Evolutionary conservation across 2,329 filamentous ascomycete species (phyloP), one percentile per base, ranked within the genome.

Genomic region (Venturia nashicola): DNA sequence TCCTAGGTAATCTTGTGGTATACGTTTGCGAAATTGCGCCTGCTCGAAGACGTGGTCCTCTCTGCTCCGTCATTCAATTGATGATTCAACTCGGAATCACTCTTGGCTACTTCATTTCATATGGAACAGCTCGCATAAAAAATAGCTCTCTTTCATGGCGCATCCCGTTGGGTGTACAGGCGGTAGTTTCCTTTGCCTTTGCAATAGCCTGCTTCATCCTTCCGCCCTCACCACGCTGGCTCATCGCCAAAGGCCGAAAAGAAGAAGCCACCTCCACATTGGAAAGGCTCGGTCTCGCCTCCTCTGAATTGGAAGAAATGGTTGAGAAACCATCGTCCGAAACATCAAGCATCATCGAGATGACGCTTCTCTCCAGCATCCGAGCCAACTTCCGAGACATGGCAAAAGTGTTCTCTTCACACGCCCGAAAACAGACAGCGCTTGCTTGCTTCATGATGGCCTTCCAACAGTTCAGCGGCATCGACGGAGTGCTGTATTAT

Each of bases 1-100:
- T 80, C 67, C 68, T 87, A 3, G 79, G 79, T n/a, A 83, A 77
- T 18, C 71, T 83, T 27, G 76, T 78, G 8, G 82, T 86, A 69
- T 84, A 86, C 66, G 82, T 86, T 34, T 82, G 81, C 65, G 85
- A 87, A 70, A 83, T 87, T 18, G 80, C 83, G 0, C 84, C 83
- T 0, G 73, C 78, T 0, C 72, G 71, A 4, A 71, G 74, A 6
- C 73, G 84, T 39, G 84, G 83, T 0, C 73, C 77, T 0, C 69
- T 87, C 2, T 78, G 79, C 0, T 79, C 80, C 0, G 71, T 81
- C 3, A 80, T 82, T 0, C 83, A 86, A 67, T 74, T 85, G 59
- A 69, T 83, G 55, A 77, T 77, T 3, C 79, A 78, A 0, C 61
- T 79, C 1, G 83, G 81, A 0, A 70, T 86, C 2, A 79, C 79